Evolutionary conservation across 768 basidiomycete species (phyloP).

Genomic region (Hypsizygus marmoreus): DNA sequence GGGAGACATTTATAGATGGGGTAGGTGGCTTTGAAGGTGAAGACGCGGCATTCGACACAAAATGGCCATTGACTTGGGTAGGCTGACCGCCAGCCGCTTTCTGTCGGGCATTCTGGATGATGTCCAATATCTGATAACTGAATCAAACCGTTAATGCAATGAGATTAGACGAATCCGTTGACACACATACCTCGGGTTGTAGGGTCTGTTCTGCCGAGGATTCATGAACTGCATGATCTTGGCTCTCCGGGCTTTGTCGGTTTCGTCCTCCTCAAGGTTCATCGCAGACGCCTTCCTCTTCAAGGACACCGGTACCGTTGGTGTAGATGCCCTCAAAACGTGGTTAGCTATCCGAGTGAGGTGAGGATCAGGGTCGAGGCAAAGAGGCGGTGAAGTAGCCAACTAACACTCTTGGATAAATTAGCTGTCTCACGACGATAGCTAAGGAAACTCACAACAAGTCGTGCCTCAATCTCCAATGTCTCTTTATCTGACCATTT

Average conservation of each 20-base stretch:
- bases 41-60: constrained; percentile 17
- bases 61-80: constrained; percentile 19
- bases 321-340: constrained; percentile 69
- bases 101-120: constrained; percentile 33
- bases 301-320: constrained; percentile 69
- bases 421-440: constrained; percentile 5
- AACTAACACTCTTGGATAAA: constrained; percentile 43
- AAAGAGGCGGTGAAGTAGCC: constrained; percentile 73
- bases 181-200: constrained; percentile 50
- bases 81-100: constrained; percentile 27
- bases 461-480: constrained; percentile 71
- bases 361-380: constrained; percentile 78
- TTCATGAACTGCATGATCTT: constrained; percentile 84
- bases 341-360: constrained; percentile 77
- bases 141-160: constrained; percentile 1
- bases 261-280: constrained; percentile 77
- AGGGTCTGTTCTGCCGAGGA: constrained; percentile 51
- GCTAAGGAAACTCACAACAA: constrained; percentile 54
- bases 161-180: constrained; percentile 6
- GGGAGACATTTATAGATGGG: constrained; percentile 29
- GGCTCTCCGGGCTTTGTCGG: constrained; percentile 67
- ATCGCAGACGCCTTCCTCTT: constrained; percentile 74
- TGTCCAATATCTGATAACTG: constrained; percentile 64
- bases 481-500: constrained; percentile 75
- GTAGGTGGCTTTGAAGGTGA: constrained; percentile 29